A percentile compares a stretch with the other conserved stretches of the same genome.
Evolutionary conservation across 805 yeast genomes (phyloP).

Genomic region (Yamadazyma akitaensis): DNA sequence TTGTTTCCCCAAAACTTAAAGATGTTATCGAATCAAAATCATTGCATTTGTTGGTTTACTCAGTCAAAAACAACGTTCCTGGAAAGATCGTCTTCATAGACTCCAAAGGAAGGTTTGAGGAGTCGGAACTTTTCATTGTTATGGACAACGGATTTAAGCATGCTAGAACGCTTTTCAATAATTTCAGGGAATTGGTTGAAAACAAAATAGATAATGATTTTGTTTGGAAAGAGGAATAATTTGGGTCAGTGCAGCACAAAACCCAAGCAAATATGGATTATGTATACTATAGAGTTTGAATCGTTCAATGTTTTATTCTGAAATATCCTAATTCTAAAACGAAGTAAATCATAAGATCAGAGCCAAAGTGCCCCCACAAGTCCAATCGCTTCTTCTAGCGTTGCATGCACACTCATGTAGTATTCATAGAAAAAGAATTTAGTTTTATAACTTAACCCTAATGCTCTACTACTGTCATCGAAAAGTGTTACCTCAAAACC

Average conservation of each 20-base stretch:
- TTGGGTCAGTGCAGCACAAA: background rate
- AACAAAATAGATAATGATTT: constrained; percentile 51
- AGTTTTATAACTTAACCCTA: too few relatives aligned
- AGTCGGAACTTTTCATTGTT: constrained; percentile 49
- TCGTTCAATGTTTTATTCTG: too few relatives aligned
- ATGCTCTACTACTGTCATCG: too few relatives aligned
- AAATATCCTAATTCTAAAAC: too few relatives aligned
- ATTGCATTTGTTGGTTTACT: constrained; percentile 64
- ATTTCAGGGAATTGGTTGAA: constrained; percentile 44
- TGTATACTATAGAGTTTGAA: too few relatives aligned
- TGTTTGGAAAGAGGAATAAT: constrained; percentile 44
- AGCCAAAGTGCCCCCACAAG: too few relatives aligned
- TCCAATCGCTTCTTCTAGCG: too few relatives aligned
- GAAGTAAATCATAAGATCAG: too few relatives aligned
- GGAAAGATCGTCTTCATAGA: constrained; percentile 64
- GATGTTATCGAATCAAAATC: constrained; percentile 48
- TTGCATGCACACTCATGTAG: too few relatives aligned
- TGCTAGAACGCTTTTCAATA: constrained; percentile 45
- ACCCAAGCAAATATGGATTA: background rate
- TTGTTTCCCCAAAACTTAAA: constrained; percentile 44
- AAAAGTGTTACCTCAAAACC: background rate
- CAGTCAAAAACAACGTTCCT: constrained; percentile 47
- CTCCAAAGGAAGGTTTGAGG: constrained; percentile 66
- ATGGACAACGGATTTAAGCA: constrained; percentile 48
- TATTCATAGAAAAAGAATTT: too few relatives aligned